A percentile compares a stretch with the other conserved stretches of the same genome.
Conservation (phyloP, 2,329 filamentous ascomycete genomes). For the Pestalotiopsis sp. region DNA sequence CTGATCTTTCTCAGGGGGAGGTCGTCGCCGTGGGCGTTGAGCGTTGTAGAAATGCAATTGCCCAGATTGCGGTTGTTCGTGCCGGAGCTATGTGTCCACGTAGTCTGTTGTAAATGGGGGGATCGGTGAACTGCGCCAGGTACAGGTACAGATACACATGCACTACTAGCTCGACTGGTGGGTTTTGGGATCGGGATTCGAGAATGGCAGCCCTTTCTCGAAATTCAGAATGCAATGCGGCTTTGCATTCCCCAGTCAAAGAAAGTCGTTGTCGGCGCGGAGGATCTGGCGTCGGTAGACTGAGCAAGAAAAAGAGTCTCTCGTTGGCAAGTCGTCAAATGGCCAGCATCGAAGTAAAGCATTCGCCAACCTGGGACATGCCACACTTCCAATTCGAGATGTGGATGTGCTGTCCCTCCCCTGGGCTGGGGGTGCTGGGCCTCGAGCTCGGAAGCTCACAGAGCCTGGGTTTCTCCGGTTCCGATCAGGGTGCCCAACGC, state of each 20-base stretch:
- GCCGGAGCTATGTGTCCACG: slow-evolving; percentile 3
- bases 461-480: slow-evolving; percentile 5
- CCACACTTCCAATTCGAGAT: slow-evolving; percentile 8
- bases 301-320: neutral
- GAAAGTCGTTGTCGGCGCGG: neutral
- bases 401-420: slow-evolving; percentile 11
- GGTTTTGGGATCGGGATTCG: neutral
- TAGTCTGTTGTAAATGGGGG: slow-evolving; percentile 1
- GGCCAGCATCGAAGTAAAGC: slow-evolving; percentile 8
- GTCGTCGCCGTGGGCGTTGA: neutral
- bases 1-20: neutral
- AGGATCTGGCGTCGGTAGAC: neutral
- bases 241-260: slow-evolving; percentile 8
- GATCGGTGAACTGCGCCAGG: slow-evolving; percentile 6
- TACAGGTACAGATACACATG: neutral
- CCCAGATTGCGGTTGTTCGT: neutral
- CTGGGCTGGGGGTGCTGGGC: neutral
- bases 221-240: slow-evolving; percentile 11
- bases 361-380: neutral
- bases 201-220: neutral
- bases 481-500: neutral
- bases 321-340: slow-evolving; percentile 2
- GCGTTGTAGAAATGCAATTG: neutral
- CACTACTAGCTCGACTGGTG: neutral
- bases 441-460: neutral